Conservation (phyloP, 352 stramenopile species). For the Globisporangium middletonii region DNA sequence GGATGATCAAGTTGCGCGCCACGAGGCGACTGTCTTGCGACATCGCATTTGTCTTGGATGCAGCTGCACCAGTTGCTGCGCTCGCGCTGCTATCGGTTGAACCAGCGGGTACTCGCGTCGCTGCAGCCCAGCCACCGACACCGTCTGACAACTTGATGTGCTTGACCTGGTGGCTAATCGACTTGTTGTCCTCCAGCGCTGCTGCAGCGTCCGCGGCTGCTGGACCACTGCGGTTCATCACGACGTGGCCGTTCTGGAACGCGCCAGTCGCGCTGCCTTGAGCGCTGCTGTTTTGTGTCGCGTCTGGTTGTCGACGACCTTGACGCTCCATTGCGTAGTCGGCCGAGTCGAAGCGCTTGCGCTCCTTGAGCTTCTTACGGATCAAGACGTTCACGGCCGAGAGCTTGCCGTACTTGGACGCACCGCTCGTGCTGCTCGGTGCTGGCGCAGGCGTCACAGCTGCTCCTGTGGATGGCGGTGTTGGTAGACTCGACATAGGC, state of each 20-base stretch:
- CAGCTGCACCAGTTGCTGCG: constrained; percentile 8
- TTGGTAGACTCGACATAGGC: not conserved
- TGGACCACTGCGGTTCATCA: constrained; percentile 4
- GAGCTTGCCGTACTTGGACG: constrained; percentile 57
- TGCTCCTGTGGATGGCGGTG: not conserved
- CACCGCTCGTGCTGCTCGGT: not conserved
- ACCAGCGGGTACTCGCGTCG: constrained; percentile 2
- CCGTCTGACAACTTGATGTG: constrained; percentile 70
- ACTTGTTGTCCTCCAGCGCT: constrained; percentile 10
- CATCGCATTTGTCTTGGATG: constrained; percentile 13
- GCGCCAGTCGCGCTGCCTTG: constrained; percentile 16
- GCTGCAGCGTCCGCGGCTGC: not conserved
- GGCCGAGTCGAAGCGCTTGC: constrained; percentile 78
- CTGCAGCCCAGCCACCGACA: constrained; percentile 17
- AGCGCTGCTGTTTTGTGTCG: constrained; percentile 4
- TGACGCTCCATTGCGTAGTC: constrained; percentile 72
- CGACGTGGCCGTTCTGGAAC: constrained; percentile 14
- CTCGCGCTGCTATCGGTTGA: not conserved
- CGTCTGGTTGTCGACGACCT: constrained; percentile 14
- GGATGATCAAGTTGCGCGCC: constrained; percentile 56
- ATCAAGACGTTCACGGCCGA: constrained; percentile 69
- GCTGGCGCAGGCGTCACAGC: constrained; percentile 1
- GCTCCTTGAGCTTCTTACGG: constrained; percentile 71
- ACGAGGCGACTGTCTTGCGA: constrained; percentile 32
- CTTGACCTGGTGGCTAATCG: constrained; percentile 63